phyloP scores from a whole-genome alignment of 2,329 filamentous ascomycete genomes.

The Ramichloridium luteum region DNA sequence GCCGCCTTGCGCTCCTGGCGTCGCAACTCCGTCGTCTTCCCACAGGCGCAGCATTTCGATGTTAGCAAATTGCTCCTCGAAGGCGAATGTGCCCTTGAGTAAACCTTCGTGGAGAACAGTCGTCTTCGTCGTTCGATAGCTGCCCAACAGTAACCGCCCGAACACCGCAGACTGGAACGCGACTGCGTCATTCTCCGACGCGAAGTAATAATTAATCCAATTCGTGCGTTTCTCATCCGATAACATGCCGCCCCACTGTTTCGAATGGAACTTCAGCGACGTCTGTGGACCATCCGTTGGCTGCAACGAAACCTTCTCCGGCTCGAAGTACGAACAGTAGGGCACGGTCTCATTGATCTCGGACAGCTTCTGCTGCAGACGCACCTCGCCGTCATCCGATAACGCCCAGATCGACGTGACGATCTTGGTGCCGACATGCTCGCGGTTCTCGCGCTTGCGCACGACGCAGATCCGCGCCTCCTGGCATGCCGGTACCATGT shows the following conservation, averaged over 20 bases:
- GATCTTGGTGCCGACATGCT: constrained; percentile 26
- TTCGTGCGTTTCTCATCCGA: constrained; percentile 28
- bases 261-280: constrained; percentile 29
- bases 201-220: constrained; percentile 36
- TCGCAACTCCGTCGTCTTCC: constrained; percentile 29
- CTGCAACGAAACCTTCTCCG: constrained; percentile 32
- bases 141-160: constrained; percentile 32
- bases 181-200: constrained; percentile 21
- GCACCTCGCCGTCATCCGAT: constrained; percentile 30
- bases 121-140: constrained; percentile 32
- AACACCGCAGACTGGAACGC: constrained; percentile 37
- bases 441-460: constrained; percentile 29
- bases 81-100: constrained; percentile 29
- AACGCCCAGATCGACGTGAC: constrained; percentile 35
- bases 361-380: constrained; percentile 32
- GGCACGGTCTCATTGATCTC: constrained; percentile 32
- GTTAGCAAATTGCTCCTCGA: constrained; percentile 38
- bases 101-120: constrained; percentile 34
- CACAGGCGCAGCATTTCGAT: constrained; percentile 37
- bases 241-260: constrained; percentile 24
- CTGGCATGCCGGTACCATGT: constrained; percentile 29
- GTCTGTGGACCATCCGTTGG: constrained; percentile 19
- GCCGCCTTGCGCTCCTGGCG: constrained; percentile 25
- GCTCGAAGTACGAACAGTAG: constrained; percentile 34
- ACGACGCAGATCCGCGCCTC: constrained; percentile 32